Evolutionary conservation across 257 asterid genomes (phyloP).

Genomic region (Solanum pinnatisectum): DNA sequence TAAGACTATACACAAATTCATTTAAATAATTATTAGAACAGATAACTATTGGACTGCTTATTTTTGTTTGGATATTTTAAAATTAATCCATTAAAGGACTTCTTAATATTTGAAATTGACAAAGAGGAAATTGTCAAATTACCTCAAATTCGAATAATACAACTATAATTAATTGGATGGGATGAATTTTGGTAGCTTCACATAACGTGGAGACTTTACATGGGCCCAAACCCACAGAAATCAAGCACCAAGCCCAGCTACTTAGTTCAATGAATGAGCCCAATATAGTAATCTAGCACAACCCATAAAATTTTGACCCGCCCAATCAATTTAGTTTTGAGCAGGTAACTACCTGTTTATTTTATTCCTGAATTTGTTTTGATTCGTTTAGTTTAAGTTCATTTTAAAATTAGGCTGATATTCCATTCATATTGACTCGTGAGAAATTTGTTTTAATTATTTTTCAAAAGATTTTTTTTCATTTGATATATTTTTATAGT

Average conservation of each 20-base stretch:
- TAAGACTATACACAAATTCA: neutral
- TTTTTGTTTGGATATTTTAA: neutral
- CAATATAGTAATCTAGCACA: neutral
- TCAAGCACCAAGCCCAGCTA: neutral
- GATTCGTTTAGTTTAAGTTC: neutral
- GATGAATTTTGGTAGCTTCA: neutral
- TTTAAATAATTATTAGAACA: neutral
- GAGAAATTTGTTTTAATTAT: too few species aligned
- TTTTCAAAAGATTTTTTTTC: too few species aligned
- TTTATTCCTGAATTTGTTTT: too few species aligned
- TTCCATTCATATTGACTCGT: neutral
- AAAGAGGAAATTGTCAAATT: too few species aligned
- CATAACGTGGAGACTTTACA: neutral
- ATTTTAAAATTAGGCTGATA: neutral
- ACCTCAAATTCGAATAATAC: neutral
- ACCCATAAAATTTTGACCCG: neutral
- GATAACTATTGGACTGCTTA: too few species aligned
- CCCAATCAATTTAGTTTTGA: neutral
- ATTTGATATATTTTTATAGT: too few species aligned
- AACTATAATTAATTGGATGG: too few species aligned
- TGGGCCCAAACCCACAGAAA: neutral
- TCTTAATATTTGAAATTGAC: neutral
- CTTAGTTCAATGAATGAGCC: neutral
- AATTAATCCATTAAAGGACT: neutral
- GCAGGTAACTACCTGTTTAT: neutral